These are phyloP conservation scores for Sugiyamaella xylanicola DNA, from an alignment of 1,139 yeast species.

Conservation along the genomic window DNA sequence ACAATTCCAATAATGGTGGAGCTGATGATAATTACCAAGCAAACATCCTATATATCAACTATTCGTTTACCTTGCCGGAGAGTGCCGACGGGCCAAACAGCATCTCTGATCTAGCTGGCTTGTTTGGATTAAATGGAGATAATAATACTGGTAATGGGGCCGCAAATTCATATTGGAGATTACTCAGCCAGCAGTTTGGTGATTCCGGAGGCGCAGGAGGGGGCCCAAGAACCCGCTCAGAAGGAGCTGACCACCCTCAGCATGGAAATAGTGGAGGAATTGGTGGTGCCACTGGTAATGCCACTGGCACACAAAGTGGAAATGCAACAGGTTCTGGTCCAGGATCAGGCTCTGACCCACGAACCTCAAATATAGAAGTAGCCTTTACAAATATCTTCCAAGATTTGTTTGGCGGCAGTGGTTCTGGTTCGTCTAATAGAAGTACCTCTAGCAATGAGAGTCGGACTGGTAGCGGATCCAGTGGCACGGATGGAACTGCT, in stretches of 20 bases:
- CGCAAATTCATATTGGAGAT: constrained; percentile 5
- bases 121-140: constrained; percentile 7
- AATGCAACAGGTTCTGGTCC: too few species aligned
- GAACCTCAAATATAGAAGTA: neutral
- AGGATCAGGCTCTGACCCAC: neutral
- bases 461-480: too few species aligned
- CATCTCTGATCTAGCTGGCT: constrained; percentile 1
- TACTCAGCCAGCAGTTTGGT: neutral
- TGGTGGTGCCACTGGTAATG: neutral
- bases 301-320: neutral
- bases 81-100: neutral
- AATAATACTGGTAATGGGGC: neutral
- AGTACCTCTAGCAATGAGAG: too few species aligned
- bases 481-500: neutral
- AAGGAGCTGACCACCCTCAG: too few species aligned
- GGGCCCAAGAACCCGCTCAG: neutral
- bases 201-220: neutral
- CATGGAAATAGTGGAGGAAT: too few species aligned
- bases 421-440: neutral
- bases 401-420: neutral
- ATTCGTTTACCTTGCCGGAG: constrained; percentile 16
- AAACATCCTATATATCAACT: constrained; percentile 15
- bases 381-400: constrained; percentile 8
- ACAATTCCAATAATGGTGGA: neutral
- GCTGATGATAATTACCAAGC: constrained; percentile 11